These are phyloP conservation scores for Carnegiea gigantea DNA, from an alignment of 179 eudicot species.

Conservation along the genomic window DNA sequence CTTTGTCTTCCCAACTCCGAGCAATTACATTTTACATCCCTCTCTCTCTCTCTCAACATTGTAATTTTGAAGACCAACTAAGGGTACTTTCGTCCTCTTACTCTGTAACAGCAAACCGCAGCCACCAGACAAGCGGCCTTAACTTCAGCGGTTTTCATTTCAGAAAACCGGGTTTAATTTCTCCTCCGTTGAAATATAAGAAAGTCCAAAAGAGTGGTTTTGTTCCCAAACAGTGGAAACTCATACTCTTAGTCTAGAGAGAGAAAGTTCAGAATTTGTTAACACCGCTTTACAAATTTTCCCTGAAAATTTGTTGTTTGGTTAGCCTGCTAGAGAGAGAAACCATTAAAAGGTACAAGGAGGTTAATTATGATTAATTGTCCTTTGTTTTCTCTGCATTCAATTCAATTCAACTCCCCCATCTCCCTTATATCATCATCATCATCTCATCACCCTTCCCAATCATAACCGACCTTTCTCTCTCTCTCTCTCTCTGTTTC, in stretches of 20 bases:
- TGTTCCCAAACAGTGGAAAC: background rate
- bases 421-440: background rate
- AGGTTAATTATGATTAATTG: background rate
- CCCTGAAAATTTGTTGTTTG: background rate
- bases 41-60: background rate
- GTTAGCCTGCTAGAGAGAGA: background rate
- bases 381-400: constrained; percentile 4
- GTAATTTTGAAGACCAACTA: background rate
- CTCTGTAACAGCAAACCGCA: background rate
- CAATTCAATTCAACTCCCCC: background rate
- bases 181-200: background rate
- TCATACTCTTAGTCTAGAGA: background rate
- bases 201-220: background rate
- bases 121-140: background rate
- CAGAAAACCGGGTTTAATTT: background rate
- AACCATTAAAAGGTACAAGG: background rate
- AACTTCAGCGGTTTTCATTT: background rate
- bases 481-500: background rate
- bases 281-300: background rate
- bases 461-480: background rate
- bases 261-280: constrained; percentile 2
- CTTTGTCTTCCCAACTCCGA: background rate
- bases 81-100: background rate
- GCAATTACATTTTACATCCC: background rate
- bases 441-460: constrained; percentile 2